Base-by-base conservation (phyloP, 768 basidiomycete genomes). In the Naematelia aurantialba region DNA sequence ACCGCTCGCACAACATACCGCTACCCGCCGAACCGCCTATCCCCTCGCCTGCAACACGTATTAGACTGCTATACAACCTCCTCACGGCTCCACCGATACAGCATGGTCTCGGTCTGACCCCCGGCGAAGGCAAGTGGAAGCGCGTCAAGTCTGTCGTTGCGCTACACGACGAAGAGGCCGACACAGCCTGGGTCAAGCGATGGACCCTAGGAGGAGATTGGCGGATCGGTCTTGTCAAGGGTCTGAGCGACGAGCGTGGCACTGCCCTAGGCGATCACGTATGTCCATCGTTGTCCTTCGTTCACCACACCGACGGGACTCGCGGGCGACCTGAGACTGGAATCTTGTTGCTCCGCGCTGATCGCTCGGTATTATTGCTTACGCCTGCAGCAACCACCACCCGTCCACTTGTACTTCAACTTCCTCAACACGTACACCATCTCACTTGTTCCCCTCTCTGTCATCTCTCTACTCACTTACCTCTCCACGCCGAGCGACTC, bases 371-470 rank as follows among this genome's bases (percentile, higher is more conserved):
- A 19, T 19, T 22, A 14, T n/a, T 26, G 55, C 60, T 46, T 39
- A 58, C 26, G 13, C n/a, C 3, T n/a, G 17, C 50, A 70, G 68
- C 67, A 70, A 66, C 68, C 73, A 14, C 69, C 74, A 27, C 64
- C 66, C 34, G 62, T 69, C 24, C 71, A 73, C 63, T 65, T 76
- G 26, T 81, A 99, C 79, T 97, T 93, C 77, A 83, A 84, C 50
- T 96, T 94, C 80, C 82, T 97, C 17, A 83, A 85, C 4, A 84
- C 85, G 45, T 97, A 97, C 79, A 88, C 92, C 0, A 82, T 83
- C 45, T 85, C 86, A 30, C 85, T 98, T 45, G 67, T 86, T 22
- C 83, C 91, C 65, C 89, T 92, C 2, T 85, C 91, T 1, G 72
- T 78, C 14, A 79, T 90, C 42, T 91, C 92, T 1, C 67, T 85